Conservation (phyloP, 495 filamentous ascomycete genomes). For the Penicillium robsamsonii region DNA sequence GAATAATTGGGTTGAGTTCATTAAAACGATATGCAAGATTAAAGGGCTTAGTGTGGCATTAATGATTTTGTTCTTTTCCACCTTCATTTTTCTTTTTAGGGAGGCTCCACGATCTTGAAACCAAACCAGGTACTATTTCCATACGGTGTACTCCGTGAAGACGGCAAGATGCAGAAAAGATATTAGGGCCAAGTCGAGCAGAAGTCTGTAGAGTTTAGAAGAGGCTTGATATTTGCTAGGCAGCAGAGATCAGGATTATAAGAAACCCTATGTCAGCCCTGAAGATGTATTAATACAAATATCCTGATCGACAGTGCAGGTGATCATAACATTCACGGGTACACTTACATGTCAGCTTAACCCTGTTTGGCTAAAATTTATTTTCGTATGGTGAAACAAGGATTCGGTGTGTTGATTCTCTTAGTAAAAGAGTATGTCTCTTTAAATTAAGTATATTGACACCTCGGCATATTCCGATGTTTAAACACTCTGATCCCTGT, state of each 20-base stretch:
- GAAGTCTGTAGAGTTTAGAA: not conserved
- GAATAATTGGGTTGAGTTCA: conserved; percentile 2
- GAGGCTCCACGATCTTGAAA: conserved; percentile 5
- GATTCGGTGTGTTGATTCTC: too few species aligned
- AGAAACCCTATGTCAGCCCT: too few species aligned
- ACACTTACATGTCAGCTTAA: conserved; percentile 30
- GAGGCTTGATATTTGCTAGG: conserved; percentile 1
- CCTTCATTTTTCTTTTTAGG: not conserved
- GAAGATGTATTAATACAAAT: not conserved
- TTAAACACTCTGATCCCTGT: conserved; percentile 12
- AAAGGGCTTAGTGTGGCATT: conserved; percentile 2
- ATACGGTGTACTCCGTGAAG: not conserved
- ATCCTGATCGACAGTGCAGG: conserved; percentile 29
- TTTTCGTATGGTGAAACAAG: too few species aligned
- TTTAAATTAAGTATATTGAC: too few species aligned
- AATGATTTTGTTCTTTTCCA: not conserved
- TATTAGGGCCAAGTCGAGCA: conserved; percentile 2
- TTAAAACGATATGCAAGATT: conserved; percentile 6
- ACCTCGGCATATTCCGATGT: conserved; percentile 31
- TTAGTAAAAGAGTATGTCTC: too few species aligned
- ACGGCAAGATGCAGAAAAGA: conserved; percentile 17
- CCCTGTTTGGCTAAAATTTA: conserved; percentile 14
- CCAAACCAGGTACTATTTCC: conserved; percentile 1
- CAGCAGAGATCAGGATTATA: conserved; percentile 10
- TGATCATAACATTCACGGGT: conserved; percentile 13